Conservation (phyloP, 768 basidiomycete genomes). For the Pleurotus sapidus region DNA sequence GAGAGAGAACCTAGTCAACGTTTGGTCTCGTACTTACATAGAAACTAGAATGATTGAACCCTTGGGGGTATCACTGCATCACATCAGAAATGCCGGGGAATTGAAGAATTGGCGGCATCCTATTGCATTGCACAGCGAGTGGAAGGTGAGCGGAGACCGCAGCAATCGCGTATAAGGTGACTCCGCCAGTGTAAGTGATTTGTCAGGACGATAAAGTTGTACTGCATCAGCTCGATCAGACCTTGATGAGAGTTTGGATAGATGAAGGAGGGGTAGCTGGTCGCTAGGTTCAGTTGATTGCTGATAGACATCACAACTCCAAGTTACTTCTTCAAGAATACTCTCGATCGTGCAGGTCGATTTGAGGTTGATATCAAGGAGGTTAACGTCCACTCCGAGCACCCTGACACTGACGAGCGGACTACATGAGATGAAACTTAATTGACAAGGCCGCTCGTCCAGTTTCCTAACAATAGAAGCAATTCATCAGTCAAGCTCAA, state of each 20-base stretch:
- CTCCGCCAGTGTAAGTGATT: too few species aligned
- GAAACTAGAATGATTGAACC: background rate
- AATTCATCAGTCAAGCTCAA: too few species aligned
- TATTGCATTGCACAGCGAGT: too few species aligned
- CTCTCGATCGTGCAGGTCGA: constrained; percentile 3
- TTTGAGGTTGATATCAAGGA: background rate
- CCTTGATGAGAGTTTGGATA: background rate
- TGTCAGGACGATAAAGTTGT: too few species aligned
- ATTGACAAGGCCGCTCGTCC: too few species aligned
- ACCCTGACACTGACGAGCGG: background rate
- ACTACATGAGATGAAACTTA: background rate
- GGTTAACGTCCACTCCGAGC: background rate
- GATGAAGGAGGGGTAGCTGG: background rate
- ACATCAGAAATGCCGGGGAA: background rate
- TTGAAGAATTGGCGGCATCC: too few species aligned
- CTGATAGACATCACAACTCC: background rate
- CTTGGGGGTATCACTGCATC: background rate
- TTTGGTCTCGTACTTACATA: too few species aligned
- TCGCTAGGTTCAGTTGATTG: constrained; percentile 1
- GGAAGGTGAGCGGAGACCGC: too few species aligned
- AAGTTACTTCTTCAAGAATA: background rate
- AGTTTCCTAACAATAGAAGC: too few species aligned
- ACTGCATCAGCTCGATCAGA: background rate
- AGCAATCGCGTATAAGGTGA: too few species aligned
- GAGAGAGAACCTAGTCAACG: too few species aligned